Base-by-base conservation (phyloP, 1,284 basidiomycete species). In the Ustilago hordei region DNA sequence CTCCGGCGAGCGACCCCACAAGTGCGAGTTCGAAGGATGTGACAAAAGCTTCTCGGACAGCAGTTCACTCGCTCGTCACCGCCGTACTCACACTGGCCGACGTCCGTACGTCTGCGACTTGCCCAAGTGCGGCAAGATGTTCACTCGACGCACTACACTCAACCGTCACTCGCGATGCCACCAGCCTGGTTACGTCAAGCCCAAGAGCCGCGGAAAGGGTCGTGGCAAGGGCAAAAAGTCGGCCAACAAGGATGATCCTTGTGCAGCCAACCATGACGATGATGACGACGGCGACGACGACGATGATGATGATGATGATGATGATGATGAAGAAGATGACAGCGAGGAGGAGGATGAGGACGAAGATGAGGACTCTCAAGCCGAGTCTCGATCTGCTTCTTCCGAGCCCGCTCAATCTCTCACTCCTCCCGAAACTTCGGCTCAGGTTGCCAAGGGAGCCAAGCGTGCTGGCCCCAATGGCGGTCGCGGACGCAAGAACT, bases 1-100 rank as follows among this genome's bases (percentile, higher is more conserved):
- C 83, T 94, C 93, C 7, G 93, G 94, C 55, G 93, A 95, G 88
- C 93, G 93, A 84, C 93, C 93, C 2, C 93, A 95, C 86, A 90
- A 89, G 68, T 95, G 93, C 87, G 83, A 85, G 67, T 83, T 83
- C 45, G 78, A 81, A 12, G 92, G 91, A 7, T 95, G 94, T 61
- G 82, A 83, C 50, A 89, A 89, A 80, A 86, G 88, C 8, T 90
- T 90, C 81, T 87, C 87, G 58, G 90, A 90, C 79, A 90, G 89
- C 8, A 88, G 87, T 69, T 90, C 89, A 8, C 86, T 90, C 13
- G 89, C 89, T 19, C 87, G 90, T 12, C 90, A 90, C 73, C 90
- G 94, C 57, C 90, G 93, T 73, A 94, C 92, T 9, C 93, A 95
- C 81, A 89, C 85, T 55, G 87, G 89, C 56, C 83, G 84, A 47